These are phyloP conservation scores for Colletotrichum cuscutae DNA, from an alignment of 2,329 filamentous ascomycete genomes.

Conservation along the genomic window DNA sequence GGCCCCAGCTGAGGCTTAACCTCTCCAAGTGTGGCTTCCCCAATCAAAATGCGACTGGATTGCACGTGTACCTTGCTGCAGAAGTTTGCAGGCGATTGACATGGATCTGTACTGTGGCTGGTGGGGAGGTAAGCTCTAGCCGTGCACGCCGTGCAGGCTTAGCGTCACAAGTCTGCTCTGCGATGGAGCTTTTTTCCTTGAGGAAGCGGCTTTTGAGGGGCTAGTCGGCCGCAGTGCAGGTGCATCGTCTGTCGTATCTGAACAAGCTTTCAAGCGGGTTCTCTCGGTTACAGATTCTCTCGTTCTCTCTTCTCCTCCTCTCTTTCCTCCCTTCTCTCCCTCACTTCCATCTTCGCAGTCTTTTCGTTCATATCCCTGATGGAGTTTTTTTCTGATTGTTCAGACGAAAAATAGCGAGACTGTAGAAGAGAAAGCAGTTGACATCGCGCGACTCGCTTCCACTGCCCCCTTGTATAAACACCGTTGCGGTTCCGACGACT, in stretches of 20 bases:
- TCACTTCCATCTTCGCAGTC: background rate
- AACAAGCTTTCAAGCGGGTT: slow-evolving; percentile 34
- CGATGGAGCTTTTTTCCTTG: slow-evolving; percentile 16
- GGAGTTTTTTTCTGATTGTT: background rate
- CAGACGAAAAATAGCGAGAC: background rate
- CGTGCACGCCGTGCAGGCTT: background rate
- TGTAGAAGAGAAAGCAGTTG: slow-evolving; percentile 2
- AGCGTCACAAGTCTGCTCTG: slow-evolving; percentile 22
- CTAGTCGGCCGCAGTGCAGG: background rate
- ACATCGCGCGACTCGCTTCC: background rate
- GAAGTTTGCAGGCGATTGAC: background rate
- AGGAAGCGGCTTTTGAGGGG: slow-evolving; percentile 16
- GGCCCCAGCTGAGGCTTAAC: background rate
- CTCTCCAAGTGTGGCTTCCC: background rate
- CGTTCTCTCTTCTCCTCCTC: background rate
- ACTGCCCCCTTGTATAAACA: background rate
- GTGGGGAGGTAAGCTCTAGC: slow-evolving; percentile 22
- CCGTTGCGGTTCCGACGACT: slow-evolving; percentile 4
- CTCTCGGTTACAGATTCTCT: slow-evolving; percentile 13
- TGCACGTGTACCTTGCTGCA: slow-evolving; percentile 21
- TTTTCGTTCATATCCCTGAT: background rate
- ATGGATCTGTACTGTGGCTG: slow-evolving; percentile 19
- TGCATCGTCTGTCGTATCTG: slow-evolving; percentile 16
- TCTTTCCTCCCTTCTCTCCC: background rate
- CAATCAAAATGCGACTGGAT: background rate